A percentile compares a stretch with the other conserved stretches of the same genome.
phyloP scores from a whole-genome alignment of 805 yeast species.

The Candida wancherniae region DNA sequence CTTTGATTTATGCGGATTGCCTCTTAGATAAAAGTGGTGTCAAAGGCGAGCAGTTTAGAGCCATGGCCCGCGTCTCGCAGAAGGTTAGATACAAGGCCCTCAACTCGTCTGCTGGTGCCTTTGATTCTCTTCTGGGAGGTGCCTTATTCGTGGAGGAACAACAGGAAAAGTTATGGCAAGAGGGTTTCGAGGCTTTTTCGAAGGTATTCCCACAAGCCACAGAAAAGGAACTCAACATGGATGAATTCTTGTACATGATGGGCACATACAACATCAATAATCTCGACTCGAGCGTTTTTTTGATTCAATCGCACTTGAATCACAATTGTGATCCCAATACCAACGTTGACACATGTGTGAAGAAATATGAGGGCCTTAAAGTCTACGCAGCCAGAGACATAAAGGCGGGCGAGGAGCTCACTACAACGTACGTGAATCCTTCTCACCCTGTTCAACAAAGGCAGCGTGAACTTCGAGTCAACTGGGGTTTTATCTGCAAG shows the following conservation, averaged over 20 bases:
- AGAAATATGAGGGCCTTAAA: slow-evolving; percentile 51
- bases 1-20: slow-evolving; percentile 47
- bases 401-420: slow-evolving; percentile 59
- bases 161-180: slow-evolving; percentile 54
- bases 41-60: slow-evolving; percentile 43
- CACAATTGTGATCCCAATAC: slow-evolving; percentile 76
- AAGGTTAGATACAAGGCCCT: slow-evolving; percentile 56
- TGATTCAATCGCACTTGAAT: slow-evolving; percentile 65
- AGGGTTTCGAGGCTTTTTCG: slow-evolving; percentile 49
- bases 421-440: slow-evolving; percentile 68
- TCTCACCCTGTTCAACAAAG: slow-evolving; percentile 57
- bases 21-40: slow-evolving; percentile 39
- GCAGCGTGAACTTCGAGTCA: slow-evolving; percentile 58
- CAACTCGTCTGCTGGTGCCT: slow-evolving; percentile 50
- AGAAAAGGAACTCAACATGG: slow-evolving; percentile 32
- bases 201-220: slow-evolving; percentile 43
- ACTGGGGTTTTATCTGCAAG: slow-evolving; percentile 75
- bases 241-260: slow-evolving; percentile 54
- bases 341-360: slow-evolving; percentile 40
- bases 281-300: slow-evolving; percentile 56
- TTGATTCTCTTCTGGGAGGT: slow-evolving; percentile 49
- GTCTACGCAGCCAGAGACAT: slow-evolving; percentile 52
- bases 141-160: slow-evolving; percentile 53
- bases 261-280: slow-evolving; percentile 77
- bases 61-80: slow-evolving; percentile 70